Evolutionary conservation across 257 asterid species (phyloP), one percentile per base, ranked within the genome.

Genomic region (Rehmannia glutinosa): DNA sequence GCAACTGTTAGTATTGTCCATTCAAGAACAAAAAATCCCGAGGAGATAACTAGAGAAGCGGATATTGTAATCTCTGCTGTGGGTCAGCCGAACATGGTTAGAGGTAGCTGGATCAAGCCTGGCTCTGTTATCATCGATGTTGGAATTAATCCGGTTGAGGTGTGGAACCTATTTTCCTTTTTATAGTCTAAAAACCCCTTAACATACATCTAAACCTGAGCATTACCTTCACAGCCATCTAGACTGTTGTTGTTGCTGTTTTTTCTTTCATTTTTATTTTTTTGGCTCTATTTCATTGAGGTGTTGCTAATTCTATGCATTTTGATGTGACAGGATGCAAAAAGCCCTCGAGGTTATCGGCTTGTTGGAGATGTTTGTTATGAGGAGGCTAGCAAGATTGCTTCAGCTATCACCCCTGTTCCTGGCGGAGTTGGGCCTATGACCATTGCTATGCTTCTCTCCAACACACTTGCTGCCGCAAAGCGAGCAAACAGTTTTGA

Each of bases 391-490:
- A 76, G 84, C 84, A 84, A 83, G 84, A 75, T 85, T 45, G 99
- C 99, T 56, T 93, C 97, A 6, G 99, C 97, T 24, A 81, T 93
- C 47, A 90, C 96, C 23, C 99, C 99, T 24, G 99, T 90, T 64
- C 97, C 99, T 3, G 96, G 96, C 11, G 99, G 97, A 12, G 99
- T 93, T 45, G 99, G 99, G 62, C 99, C 99, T 2, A 88, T 93
- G 99, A 93, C 99, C 45, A 90, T 93, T 39, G 97, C 97, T 16
- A 93, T 93, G 99, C 95, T 93, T 70, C 87, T 93, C n/a, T 81
- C 89, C 1, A 93, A 93, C 74, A 93, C 99, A 12, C 88, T 93
- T n/a, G 21, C 77, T 27, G 95, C 99, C 8, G 90, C 97, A 20
- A 88, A 88, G 69, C 81, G 97, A 72, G 81, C 80, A 58, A 62